Evolutionary conservation across 257 asterid genomes (phyloP).

Genomic region (Nicotiana tomentosiformis): DNA sequence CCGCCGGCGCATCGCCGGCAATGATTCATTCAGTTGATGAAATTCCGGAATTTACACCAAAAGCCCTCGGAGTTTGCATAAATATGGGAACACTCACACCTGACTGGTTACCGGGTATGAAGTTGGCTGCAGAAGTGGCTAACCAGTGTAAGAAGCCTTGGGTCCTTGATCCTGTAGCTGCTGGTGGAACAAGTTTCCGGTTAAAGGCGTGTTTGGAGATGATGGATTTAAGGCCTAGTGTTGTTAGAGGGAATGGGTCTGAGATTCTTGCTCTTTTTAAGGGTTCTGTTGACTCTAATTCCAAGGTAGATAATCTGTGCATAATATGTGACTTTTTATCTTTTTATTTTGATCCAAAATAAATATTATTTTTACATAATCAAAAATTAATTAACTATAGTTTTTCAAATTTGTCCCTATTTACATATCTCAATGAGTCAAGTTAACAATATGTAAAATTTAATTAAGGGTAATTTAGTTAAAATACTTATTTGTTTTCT

Average conservation of each 20-base stretch:
- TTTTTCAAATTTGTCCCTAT: too few relatives aligned
- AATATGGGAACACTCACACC: slow-evolving; percentile 79
- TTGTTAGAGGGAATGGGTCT: slow-evolving; percentile 85
- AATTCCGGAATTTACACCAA: slow-evolving; percentile 83
- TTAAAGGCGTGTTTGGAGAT: slow-evolving; percentile 68
- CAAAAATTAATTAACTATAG: too few relatives aligned
- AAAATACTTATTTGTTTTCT: too few relatives aligned
- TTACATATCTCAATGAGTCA: too few relatives aligned
- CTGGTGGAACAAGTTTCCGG: slow-evolving; percentile 74
- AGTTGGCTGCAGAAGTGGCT: slow-evolving; percentile 59
- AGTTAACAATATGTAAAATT: too few relatives aligned
- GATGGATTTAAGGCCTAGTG: slow-evolving; percentile 57
- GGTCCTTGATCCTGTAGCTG: slow-evolving; percentile 96
- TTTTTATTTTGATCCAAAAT: too few relatives aligned
- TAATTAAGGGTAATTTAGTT: too few relatives aligned
- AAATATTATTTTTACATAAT: too few relatives aligned
- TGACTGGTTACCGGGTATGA: slow-evolving; percentile 86
- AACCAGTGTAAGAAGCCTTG: slow-evolving; percentile 53
- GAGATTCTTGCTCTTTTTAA: slow-evolving; percentile 80
- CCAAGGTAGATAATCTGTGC: slow-evolving; percentile 34
- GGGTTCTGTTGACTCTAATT: slow-evolving; percentile 42
- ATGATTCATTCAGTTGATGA: slow-evolving; percentile 75
- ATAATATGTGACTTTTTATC: too few relatives aligned
- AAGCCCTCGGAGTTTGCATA: slow-evolving; percentile 55
- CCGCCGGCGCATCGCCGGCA: slow-evolving; percentile 96